Base-by-base conservation (phyloP, 306 rosid species). In the Fragaria vesca region DNA sequence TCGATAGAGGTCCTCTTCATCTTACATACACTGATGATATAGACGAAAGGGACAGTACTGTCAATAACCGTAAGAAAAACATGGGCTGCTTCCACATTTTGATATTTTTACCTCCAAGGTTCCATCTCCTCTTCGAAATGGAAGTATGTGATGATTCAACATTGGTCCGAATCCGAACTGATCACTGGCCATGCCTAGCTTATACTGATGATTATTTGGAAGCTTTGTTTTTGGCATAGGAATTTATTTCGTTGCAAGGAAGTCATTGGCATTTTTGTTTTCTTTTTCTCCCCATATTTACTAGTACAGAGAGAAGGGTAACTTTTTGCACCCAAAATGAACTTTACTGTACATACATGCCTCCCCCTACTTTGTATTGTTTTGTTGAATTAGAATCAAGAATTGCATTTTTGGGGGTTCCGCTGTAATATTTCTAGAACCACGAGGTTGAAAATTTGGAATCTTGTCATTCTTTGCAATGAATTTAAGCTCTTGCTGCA, bases 111-210 rank as follows among this genome's bases (percentile, higher is more conserved):
- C 98, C 98, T 36, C 98, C 98, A 0, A 84, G 96, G 86, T 92
- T 89, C 80, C 98, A 95, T 91, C 96, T 95, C 68, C 98, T 95
- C 87, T 88, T 95, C 83, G 92, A 91, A 79, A 88, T 92, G 97
- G 98, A 92, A 85, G 98, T 95, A 34, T 88, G 88, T 8, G 93
- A 95, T 80, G 80, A 81, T 86, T 95, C 97, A 72, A 91, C 97
- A 28, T 85, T 95, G 74, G 97, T 95, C 69, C 92, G 93, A 46
- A 95, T 95, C 65, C 91, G 93, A 74, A 95, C 98, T 4, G 97
- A 95, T 85, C 96, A 95, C 81, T 92, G 98, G 97, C 98, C 98
- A 1, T 90, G 98, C 90, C 86, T 95, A 78, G 98, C 98, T 61
- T 95, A 95, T 81, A 87, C 93, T 48, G 98, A 95, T 83, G 98